Conservation (phyloP, 257 asterid genomes). For the Rauvolfia tetraphylla region DNA sequence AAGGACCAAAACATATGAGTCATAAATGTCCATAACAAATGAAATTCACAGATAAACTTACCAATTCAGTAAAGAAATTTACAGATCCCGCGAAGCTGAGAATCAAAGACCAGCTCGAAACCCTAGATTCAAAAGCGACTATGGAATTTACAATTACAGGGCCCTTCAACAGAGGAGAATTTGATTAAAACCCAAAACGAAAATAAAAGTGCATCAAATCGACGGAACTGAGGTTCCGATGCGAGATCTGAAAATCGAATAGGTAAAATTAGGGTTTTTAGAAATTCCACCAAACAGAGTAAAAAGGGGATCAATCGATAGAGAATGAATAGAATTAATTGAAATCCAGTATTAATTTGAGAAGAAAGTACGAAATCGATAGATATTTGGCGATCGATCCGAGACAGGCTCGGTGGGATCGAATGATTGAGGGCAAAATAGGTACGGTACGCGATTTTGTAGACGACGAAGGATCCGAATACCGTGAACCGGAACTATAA, state of each 20-base stretch:
- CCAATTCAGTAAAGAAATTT: constrained; percentile 44
- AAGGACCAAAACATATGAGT: not conserved
- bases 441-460: constrained; percentile 39
- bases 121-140: constrained; percentile 42
- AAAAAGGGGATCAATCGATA: constrained; percentile 33
- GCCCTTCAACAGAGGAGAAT: constrained; percentile 27
- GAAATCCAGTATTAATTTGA: constrained; percentile 24
- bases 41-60: constrained; percentile 36
- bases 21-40: constrained; percentile 3
- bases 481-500: constrained; percentile 31
- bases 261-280: constrained; percentile 37
- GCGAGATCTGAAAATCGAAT: constrained; percentile 39
- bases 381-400: constrained; percentile 22
- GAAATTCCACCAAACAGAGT: constrained; percentile 12
- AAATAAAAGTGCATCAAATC: not conserved
- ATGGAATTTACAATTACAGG: constrained; percentile 18
- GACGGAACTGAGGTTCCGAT: constrained; percentile 22
- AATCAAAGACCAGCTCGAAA: constrained; percentile 30
- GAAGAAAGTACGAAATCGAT: constrained; percentile 5
- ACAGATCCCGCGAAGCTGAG: constrained; percentile 28
- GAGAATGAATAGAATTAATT: constrained; percentile 31
- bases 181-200: not conserved
- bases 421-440: constrained; percentile 27
- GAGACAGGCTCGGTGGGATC: constrained; percentile 25
- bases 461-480: constrained; percentile 44